Evolutionary conservation across 1,139 yeast species (phyloP), one percentile per base, ranked within the genome.

Genomic region (Blastobotrys proliferans): DNA sequence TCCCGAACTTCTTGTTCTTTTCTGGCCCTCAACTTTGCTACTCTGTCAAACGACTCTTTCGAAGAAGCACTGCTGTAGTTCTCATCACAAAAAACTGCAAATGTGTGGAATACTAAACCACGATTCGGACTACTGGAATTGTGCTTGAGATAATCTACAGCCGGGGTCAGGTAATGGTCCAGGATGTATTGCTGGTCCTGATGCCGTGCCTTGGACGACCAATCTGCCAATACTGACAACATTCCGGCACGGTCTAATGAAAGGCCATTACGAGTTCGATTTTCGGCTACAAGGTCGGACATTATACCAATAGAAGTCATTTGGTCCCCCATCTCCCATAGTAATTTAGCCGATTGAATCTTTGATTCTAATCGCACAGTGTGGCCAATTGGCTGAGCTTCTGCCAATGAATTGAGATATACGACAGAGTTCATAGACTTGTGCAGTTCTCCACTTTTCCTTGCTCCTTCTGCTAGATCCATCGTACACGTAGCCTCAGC

Each of bases 31-130:
- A 76, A 65, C 22, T 60, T 63, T 16, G 66, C 64, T 8, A 72
- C 60, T 34, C 68, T 73, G 3, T 56, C 58, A 8, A 82, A 66
- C 21, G 76, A 76, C 10, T 71, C 75, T 29, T 62, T 66, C 13
- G 73, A 57, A 1, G 65, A 63, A 3, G 69, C 59, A 2, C 76
- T 72, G 48, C 73, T 72, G 35, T 76, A 67, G 54, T 85, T 94
- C 6, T 67, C 65, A 53, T 84, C 86, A 58, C 97, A 86, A 57
- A 90, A 90, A 26, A 72, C 69, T 0, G 90, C 97, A 53, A 84
- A 73, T 3, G 72, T 67, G 48, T 76, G 81, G 55, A 63, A 83
- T 1, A 80, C 72, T 27, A 66, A 62, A 0, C 83, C 74, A 1
- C 37, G 55, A 46, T 53, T 55, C 32, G 56, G 56, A 45, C 9